Percentiles rank a stretch among this genome's conserved stretches.
Evolutionary conservation across 768 basidiomycete genomes (phyloP).

Genomic region (Megacollybia marginata): DNA sequence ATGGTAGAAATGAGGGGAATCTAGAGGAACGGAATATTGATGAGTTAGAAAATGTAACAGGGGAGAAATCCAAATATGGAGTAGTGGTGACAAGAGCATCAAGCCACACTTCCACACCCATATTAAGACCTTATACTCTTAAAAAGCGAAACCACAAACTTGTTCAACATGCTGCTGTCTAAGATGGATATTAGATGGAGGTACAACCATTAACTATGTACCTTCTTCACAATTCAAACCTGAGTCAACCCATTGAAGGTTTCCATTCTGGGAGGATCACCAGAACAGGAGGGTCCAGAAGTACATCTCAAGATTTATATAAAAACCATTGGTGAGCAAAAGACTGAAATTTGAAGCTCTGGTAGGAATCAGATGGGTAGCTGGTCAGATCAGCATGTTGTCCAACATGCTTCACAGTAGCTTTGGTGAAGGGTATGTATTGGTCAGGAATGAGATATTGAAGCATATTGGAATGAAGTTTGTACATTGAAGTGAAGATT

Average conservation of each 20-base stretch:
- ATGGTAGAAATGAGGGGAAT: no score
- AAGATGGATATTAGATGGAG: neutral
- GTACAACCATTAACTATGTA: conserved; percentile 6
- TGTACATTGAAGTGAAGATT: conserved; percentile 22
- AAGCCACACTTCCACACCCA: no score
- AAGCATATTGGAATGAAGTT: conserved; percentile 33
- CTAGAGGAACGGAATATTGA: no score
- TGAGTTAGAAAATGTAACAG: no score
- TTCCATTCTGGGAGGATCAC: conserved; percentile 18
- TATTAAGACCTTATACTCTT: no score
- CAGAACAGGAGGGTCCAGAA: conserved; percentile 10
- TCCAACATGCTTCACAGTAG: conserved; percentile 15
- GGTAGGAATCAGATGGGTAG: neutral
- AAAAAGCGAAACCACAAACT: no score
- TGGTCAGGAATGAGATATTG: conserved; percentile 43
- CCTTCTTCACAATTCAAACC: conserved; percentile 39
- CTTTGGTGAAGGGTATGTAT: conserved; percentile 30
- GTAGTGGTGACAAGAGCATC: no score
- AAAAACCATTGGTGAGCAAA: conserved; percentile 38
- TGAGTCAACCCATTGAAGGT: conserved; percentile 33
- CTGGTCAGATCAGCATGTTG: neutral
- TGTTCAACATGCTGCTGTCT: conserved; percentile 44
- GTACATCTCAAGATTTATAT: conserved; percentile 27
- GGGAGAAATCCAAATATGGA: no score
- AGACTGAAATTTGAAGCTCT: conserved; percentile 11